phyloP scores from a whole-genome alignment of 441 rosid species.

The Corymbia calophylla region DNA sequence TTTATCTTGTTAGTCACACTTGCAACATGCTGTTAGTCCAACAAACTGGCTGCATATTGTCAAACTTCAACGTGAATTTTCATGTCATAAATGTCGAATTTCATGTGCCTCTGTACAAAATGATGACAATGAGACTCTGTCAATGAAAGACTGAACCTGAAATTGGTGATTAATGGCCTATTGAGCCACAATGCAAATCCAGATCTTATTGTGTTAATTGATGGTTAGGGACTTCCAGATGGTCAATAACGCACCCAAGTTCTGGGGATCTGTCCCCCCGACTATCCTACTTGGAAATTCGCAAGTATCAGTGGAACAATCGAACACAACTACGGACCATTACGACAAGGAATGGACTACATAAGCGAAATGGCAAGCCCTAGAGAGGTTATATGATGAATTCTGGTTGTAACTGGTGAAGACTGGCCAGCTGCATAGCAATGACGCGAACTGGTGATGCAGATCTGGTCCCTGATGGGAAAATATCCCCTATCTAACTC shows the following conservation, averaged over 20 bases:
- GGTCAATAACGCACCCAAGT: neutral
- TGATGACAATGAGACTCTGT: neutral
- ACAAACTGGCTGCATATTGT: neutral
- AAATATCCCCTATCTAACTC: neutral
- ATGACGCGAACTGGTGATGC: neutral
- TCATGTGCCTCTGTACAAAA: neutral
- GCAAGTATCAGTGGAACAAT: neutral
- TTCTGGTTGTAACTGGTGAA: neutral
- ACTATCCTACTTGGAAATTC: neutral
- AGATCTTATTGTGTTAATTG: neutral
- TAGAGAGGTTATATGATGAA: neutral
- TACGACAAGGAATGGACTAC: neutral
- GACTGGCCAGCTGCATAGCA: neutral
- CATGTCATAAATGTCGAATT: neutral
- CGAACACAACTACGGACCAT: neutral
- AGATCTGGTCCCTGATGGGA: neutral
- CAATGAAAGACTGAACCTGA: neutral
- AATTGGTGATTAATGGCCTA: neutral
- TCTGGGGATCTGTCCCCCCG: neutral
- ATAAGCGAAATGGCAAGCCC: neutral
- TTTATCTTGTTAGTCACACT: neutral
- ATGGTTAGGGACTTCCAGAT: neutral
- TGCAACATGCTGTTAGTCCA: neutral
- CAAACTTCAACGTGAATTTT: neutral
- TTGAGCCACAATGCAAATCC: neutral